phyloP scores from a whole-genome alignment of 305 asterid genomes.

The Solanum hybrid region DNA sequence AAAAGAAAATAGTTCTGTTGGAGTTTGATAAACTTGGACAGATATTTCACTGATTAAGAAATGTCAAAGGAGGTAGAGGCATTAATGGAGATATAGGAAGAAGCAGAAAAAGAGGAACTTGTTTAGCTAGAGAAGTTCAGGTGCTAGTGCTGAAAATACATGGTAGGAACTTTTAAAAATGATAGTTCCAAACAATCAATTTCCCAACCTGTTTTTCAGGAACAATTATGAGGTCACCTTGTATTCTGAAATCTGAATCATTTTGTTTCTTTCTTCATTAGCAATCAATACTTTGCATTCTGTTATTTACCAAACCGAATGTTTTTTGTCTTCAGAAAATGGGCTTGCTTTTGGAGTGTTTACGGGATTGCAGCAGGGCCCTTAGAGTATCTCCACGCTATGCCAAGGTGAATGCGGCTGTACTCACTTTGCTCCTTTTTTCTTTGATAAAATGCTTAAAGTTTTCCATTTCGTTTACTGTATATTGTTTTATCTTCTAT shows the following conservation, averaged over 20 bases:
- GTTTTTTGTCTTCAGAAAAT: conserved; percentile 49
- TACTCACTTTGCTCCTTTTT: background rate
- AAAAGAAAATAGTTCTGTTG: background rate
- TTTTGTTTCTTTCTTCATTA: background rate
- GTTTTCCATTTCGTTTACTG: background rate
- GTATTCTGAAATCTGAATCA: background rate
- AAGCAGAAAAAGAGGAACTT: background rate
- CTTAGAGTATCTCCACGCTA: conserved; percentile 48
- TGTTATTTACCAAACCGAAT: background rate
- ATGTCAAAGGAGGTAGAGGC: background rate
- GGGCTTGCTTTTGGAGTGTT: conserved; percentile 57
- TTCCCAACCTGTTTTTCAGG: background rate
- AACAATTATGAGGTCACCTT: background rate
- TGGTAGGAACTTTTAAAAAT: background rate
- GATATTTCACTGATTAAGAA: background rate
- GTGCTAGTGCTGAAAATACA: background rate
- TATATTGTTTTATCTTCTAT: background rate
- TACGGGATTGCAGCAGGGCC: conserved; percentile 67
- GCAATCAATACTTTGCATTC: background rate
- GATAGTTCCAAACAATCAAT: background rate
- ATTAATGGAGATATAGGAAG: background rate
- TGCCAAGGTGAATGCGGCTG: conserved; percentile 52
- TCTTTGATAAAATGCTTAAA: background rate
- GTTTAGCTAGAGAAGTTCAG: background rate
- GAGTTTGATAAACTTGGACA: background rate